These are phyloP conservation scores for Fusarium sp. DNA, from an alignment of 2,329 filamentous ascomycete genomes.

Conservation along the genomic window DNA sequence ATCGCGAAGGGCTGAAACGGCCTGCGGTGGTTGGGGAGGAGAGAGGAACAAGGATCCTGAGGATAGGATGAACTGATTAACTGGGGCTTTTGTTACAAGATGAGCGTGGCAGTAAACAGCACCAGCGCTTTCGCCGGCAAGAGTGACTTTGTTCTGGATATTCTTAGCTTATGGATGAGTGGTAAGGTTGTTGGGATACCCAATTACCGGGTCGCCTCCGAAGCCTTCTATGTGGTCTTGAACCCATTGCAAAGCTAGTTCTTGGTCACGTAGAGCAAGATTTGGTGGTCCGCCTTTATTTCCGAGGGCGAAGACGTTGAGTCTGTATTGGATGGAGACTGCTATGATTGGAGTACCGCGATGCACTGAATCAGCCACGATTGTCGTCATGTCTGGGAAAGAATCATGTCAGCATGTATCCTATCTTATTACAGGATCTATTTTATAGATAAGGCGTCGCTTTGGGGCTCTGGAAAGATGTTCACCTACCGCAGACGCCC, in stretches of 20 bases:
- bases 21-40: conserved; percentile 52
- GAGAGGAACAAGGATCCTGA: conserved; percentile 59
- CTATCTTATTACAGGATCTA: too few species aligned
- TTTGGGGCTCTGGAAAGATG: too few species aligned
- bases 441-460: too few species aligned
- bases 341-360: conserved; percentile 38
- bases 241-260: conserved; percentile 51
- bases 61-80: conserved; percentile 52
- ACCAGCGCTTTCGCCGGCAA: conserved; percentile 61
- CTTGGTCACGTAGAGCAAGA: conserved; percentile 53
- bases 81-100: conserved; percentile 49
- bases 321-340: conserved; percentile 42
- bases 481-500: conserved; percentile 55
- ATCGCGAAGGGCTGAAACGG: background rate
- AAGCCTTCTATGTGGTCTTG: conserved; percentile 43
- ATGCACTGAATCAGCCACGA: conserved; percentile 53
- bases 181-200: background rate
- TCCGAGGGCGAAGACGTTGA: conserved; percentile 56
- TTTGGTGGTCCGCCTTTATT: conserved; percentile 54
- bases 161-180: rapidly evolving
- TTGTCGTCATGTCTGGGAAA: conserved; percentile 28
- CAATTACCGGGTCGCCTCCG: conserved; percentile 45
- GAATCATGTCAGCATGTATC: background rate
- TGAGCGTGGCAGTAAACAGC: conserved; percentile 61
- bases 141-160: conserved; percentile 53